Base-by-base conservation (phyloP, 306 rosid species). In the Lathyrus oleraceus region DNA sequence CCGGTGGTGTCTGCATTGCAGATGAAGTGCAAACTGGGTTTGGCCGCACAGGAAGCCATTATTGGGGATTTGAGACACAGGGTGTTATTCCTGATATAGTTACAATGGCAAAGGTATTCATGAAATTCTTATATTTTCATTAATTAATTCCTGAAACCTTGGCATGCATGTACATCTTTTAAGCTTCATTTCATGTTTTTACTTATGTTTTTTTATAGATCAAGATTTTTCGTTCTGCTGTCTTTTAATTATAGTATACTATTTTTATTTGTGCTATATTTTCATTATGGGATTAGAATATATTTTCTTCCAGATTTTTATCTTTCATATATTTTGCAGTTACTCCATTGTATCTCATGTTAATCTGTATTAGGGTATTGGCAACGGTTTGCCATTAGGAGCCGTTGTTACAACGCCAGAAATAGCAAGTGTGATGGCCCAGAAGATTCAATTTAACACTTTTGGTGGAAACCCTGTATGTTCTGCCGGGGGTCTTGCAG, bases 11-110 rank as follows among this genome's bases (percentile, higher is more conserved):
- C 83, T 86, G 96, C 84, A 93, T 93, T 61, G 98, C 98, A 2
- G 98, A 89, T 83, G 98, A 92, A 79, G 98, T 92, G n/a, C 98
- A 92, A 78, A 92, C 96, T 35, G 98, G 95, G 21, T 92, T 92
- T 79, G 96, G 98, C 19, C 98, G 93, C 48, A 92, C 89, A 4
- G 98, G 95, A 77, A 88, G 92, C 84, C 91, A 92, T 66, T 92
- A 88, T 36, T 92, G 98, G 98, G 98, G 97, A 62, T 93, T 93
- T 56, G 86, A 90, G 73, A 93, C 96, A 11, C 98, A 92, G 78
- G 96, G 83, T 43, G 96, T 93, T 78, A 67, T 79, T 81, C 98
- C 98, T 69, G 97, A 93, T 70, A 93, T 93, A 67, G 97, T 90
- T 42, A 93, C 98, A 61, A 93, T 93, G 98, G 98, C 97, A 67